Conservation (phyloP, 352 stramenopile genomes). For the Phytopythium chamaehyphon region DNA sequence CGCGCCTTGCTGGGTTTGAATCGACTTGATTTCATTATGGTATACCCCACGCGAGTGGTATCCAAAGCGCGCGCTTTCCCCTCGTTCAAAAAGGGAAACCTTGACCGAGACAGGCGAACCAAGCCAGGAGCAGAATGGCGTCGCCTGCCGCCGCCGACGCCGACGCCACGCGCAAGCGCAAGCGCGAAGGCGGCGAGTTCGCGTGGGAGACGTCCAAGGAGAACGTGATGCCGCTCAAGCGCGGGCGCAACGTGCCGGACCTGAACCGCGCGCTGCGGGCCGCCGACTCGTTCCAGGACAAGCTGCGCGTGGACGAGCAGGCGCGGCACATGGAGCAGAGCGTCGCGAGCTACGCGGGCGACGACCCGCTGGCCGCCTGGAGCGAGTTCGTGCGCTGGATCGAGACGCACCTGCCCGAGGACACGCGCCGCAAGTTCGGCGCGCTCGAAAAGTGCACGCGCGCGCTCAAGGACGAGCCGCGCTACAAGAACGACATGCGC, state of each 20-base stretch:
- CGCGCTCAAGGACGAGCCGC: conserved; percentile 46
- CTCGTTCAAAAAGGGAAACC: not conserved
- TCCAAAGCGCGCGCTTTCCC: not conserved
- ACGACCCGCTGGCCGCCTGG: conserved; percentile 70
- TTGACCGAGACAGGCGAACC: not conserved
- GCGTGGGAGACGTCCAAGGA: conserved; percentile 86
- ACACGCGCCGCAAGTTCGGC: conserved; percentile 75
- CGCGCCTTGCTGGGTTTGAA: not conserved
- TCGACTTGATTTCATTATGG: not conserved
- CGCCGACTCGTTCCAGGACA: conserved; percentile 63
- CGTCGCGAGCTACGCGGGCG: conserved; percentile 44
- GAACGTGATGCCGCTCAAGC: conserved; percentile 84
- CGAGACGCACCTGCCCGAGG: conserved; percentile 76
- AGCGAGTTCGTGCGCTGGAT: conserved; percentile 77
- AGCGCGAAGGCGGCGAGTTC: conserved; percentile 29
- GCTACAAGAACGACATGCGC: conserved; percentile 76
- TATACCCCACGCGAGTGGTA: too few relatives aligned
- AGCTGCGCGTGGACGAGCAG: conserved; percentile 48
- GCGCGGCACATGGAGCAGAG: conserved; percentile 43
- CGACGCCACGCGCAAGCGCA: conserved; percentile 23
- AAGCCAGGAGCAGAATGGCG: conserved; percentile 6
- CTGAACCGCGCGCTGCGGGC: conserved; percentile 67
- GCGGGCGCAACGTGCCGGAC: conserved; percentile 71
- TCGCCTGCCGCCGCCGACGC: not conserved
- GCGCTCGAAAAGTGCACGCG: conserved; percentile 75